Percentiles rank a stretch among this genome's conserved stretches.
phyloP scores from a whole-genome alignment of 2,329 filamentous ascomycete genomes.

The Metarhizium robertsii region DNA sequence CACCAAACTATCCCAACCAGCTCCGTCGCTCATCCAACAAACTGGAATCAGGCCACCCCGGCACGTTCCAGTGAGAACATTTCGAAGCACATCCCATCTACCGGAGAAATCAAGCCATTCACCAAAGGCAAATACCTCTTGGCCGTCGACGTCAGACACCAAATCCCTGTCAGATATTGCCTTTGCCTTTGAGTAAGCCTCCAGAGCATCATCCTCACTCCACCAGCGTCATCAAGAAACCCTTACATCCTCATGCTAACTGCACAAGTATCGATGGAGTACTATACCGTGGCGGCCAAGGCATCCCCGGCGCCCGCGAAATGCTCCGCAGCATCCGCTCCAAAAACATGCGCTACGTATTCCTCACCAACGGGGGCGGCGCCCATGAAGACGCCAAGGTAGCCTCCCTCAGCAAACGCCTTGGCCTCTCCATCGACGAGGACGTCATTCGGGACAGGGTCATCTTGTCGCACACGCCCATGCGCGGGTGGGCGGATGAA shows the following conservation, averaged over 20 bases:
- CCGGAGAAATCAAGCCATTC: neutral
- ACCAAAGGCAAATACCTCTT: neutral
- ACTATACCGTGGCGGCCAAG: constrained; percentile 71
- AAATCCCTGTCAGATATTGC: constrained; percentile 23
- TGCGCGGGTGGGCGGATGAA: constrained; percentile 45
- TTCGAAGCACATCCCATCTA: neutral
- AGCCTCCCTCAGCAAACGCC: constrained; percentile 22
- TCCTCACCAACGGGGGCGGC: constrained; percentile 92
- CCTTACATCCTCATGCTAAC: neutral
- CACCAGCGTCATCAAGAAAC: neutral
- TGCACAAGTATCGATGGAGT: constrained; percentile 72
- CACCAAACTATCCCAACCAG: neutral
- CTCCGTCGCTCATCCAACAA: neutral
- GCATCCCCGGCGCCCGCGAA: constrained; percentile 68
- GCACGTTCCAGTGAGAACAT: neutral
- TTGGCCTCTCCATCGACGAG: constrained; percentile 21
- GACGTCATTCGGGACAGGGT: constrained; percentile 25
- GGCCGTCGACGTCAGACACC: neutral
- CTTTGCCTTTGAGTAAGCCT: constrained; percentile 28
- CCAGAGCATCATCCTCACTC: neutral
- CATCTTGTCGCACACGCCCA: constrained; percentile 86
- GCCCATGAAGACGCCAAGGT: constrained; percentile 53
- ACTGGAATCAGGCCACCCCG: neutral
- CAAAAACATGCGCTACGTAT: constrained; percentile 78
- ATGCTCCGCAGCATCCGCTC: constrained; percentile 64